phyloP scores from a whole-genome alignment of 805 yeast species.

The Candida ulmi region DNA sequence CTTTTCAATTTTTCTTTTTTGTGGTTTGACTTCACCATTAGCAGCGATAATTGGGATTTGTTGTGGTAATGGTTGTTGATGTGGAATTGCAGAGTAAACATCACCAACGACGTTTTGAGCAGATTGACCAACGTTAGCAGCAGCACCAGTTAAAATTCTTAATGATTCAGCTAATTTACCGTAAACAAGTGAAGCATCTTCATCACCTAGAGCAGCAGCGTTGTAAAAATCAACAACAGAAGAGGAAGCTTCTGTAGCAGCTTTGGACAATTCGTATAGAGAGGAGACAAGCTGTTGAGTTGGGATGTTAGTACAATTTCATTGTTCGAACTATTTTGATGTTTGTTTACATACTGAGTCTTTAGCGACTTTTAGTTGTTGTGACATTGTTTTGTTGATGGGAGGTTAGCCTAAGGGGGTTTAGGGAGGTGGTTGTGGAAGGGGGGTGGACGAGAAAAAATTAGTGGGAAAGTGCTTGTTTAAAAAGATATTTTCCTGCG shows the following conservation, averaged over 20 bases:
- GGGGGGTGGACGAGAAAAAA: not conserved
- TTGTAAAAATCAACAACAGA: conserved; percentile 77
- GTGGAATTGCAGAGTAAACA: conserved; percentile 1
- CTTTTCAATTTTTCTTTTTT: conserved; percentile 46
- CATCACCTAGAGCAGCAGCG: conserved; percentile 42
- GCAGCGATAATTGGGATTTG: conserved; percentile 21
- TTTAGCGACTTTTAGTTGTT: conserved; percentile 20
- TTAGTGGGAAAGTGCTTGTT: not conserved
- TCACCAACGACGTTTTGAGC: conserved; percentile 15
- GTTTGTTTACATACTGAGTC: conserved; percentile 17
- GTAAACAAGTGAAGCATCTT: conserved; percentile 39
- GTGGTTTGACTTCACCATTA: conserved; percentile 11
- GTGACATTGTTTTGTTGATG: conserved; percentile 15
- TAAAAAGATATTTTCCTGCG: not conserved
- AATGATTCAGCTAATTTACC: conserved; percentile 36
- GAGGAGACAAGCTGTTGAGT: conserved; percentile 59
- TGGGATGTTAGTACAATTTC: not conserved
- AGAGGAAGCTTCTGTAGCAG: conserved; percentile 80
- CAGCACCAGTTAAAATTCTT: conserved; percentile 32
- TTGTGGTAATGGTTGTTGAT: conserved; percentile 2
- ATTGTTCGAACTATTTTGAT: not conserved
- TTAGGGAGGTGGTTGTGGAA: conserved; percentile 15
- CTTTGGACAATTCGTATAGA: conserved; percentile 73
- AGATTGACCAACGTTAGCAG: conserved; percentile 25
- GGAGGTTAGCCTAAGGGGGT: conserved; percentile 1